Conservation (phyloP, 768 basidiomycete species). For the Boletus patriciae region DNA sequence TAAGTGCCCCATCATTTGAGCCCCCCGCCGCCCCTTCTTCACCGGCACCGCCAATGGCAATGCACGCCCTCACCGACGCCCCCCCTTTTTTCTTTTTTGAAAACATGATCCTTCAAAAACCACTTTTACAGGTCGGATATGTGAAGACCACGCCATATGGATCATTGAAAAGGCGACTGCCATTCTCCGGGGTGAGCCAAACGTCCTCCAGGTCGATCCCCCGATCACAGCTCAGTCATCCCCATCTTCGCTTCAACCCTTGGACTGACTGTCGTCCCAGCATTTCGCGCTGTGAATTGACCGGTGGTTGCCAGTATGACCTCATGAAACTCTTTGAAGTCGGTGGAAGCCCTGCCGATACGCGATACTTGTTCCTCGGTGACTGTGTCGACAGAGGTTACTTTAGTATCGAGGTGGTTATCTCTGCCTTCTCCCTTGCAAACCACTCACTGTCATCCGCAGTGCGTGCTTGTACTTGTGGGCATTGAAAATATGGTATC, state of each 20-base stretch:
- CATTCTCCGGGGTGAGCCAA: conserved; percentile 79
- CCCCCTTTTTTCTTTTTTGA: no score
- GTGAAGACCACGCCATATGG: conserved; percentile 93
- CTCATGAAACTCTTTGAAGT: conserved; percentile 96
- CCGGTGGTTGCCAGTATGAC: conserved; percentile 60
- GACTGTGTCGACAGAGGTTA: conserved; percentile 95
- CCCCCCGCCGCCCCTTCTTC: conserved; percentile 25
- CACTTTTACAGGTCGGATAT: conserved; percentile 96
- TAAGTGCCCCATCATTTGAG: conserved; percentile 24
- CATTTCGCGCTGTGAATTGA: conserved; percentile 17
- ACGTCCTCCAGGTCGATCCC: conserved; percentile 91
- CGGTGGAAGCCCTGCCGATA: conserved; percentile 93
- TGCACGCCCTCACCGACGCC: no score
- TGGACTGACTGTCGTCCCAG: conserved; percentile 39
- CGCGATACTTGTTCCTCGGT: conserved; percentile 88
- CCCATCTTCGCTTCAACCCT: not conserved
- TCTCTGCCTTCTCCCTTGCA: not conserved
- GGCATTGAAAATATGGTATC: conserved; percentile 99
- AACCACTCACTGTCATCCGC: conserved; percentile 7
- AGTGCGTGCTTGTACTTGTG: conserved; percentile 99
- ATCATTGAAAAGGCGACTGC: conserved; percentile 89
- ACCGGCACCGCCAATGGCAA: no score
- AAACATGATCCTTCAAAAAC: conserved; percentile 81
- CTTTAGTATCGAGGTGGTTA: conserved; percentile 83
- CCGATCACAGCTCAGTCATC: conserved; percentile 82